phyloP scores from a whole-genome alignment of 768 basidiomycete species.

The Mycena galericulata region DNA sequence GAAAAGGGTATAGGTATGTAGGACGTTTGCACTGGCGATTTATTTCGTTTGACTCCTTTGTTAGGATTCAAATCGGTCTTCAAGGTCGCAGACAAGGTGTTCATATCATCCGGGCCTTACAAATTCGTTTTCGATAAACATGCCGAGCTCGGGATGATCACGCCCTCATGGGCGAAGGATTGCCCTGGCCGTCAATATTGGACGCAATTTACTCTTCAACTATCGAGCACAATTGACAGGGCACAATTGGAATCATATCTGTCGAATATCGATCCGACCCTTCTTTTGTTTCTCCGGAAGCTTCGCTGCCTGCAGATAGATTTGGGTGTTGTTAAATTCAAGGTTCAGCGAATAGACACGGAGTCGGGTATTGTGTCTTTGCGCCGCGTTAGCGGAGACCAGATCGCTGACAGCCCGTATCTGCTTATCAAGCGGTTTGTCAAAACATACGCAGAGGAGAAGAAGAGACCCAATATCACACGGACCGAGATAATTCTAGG shows the following conservation, averaged over 20 bases:
- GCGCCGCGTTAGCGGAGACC: background rate
- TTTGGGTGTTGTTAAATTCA: background rate
- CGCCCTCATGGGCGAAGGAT: background rate
- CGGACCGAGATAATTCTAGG: background rate
- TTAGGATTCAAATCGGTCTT: constrained; percentile 16
- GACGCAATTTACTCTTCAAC: constrained; percentile 10
- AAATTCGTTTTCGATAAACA: constrained; percentile 8
- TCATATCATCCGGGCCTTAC: constrained; percentile 9
- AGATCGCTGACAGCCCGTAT: background rate
- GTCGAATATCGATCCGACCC: constrained; percentile 8
- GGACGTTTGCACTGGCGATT: background rate
- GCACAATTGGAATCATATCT: background rate
- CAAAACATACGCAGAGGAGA: background rate
- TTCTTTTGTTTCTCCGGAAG: constrained; percentile 14
- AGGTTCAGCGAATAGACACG: background rate
- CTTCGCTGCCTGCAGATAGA: background rate
- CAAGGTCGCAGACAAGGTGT: constrained; percentile 16
- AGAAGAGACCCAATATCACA: background rate
- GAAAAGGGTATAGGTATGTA: constrained; percentile 16
- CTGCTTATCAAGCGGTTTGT: background rate
- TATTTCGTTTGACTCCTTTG: background rate
- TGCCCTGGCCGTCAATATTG: constrained; percentile 1
- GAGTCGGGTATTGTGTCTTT: background rate
- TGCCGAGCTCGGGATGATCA: constrained; percentile 10
- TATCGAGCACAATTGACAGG: background rate